Conservation (phyloP, 78 protist genomes). For the Dictyostelium firmibasis region DNA sequence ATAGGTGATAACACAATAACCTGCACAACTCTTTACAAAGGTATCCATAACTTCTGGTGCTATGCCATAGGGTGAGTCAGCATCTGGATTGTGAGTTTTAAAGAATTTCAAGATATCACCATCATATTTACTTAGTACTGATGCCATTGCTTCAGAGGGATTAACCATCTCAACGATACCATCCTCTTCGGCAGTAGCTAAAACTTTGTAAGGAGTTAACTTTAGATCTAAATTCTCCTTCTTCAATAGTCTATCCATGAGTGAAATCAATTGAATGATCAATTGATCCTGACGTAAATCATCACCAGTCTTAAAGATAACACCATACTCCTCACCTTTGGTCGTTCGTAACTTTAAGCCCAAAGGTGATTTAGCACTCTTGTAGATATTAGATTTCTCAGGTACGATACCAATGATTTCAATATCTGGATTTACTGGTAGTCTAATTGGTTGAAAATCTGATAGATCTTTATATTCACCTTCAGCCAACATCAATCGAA, state of each 20-base stretch:
- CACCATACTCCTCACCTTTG: slow-evolving; percentile 68
- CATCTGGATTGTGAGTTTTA: slow-evolving; percentile 77
- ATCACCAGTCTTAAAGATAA: slow-evolving; percentile 95
- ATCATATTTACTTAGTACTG: slow-evolving; percentile 79
- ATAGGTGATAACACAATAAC: slow-evolving; percentile 97
- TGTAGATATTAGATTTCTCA: slow-evolving; percentile 81
- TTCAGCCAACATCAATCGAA: slow-evolving; percentile 38
- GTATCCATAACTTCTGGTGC: slow-evolving; percentile 85
- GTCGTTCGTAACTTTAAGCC: slow-evolving; percentile 52
- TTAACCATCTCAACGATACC: slow-evolving; percentile 85
- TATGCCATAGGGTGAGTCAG: slow-evolving; percentile 85
- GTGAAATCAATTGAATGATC: slow-evolving; percentile 91
- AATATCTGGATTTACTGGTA: slow-evolving; percentile 80
- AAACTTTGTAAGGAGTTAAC: slow-evolving; percentile 95
- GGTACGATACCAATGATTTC: slow-evolving; percentile 74
- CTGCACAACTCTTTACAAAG: slow-evolving; percentile 93
- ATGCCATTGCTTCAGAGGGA: slow-evolving; percentile 70
- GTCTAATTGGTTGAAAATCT: slow-evolving; percentile 58
- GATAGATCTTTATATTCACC: slow-evolving; percentile 71
- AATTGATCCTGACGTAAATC: slow-evolving; percentile 98
- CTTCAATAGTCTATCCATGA: slow-evolving; percentile 94
- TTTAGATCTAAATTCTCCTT: slow-evolving; percentile 92
- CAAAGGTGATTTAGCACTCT: slow-evolving; percentile 85
- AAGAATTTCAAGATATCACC: slow-evolving; percentile 86
- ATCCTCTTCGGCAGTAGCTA: slow-evolving; percentile 89